These are phyloP conservation scores for Aaosphaeria arxii DNA, from an alignment of 2,329 filamentous ascomycete species.

Conservation along the genomic window DNA sequence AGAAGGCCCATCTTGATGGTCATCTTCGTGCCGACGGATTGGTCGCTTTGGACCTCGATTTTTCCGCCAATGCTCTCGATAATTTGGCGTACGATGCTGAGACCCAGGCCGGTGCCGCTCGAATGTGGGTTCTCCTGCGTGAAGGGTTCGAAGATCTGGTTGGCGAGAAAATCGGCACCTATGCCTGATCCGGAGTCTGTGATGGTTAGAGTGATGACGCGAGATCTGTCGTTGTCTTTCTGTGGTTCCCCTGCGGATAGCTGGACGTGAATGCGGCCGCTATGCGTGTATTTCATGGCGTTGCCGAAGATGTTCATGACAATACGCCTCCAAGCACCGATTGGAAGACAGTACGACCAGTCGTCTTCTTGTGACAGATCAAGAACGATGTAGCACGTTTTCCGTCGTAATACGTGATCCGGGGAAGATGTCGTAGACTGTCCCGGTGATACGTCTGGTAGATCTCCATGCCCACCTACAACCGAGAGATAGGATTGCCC, in stretches of 20 bases:
- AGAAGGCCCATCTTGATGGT: constrained; percentile 40
- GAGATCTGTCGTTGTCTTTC: constrained; percentile 3
- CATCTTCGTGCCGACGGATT: constrained; percentile 15
- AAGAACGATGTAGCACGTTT: constrained; percentile 23
- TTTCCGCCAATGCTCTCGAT: constrained; percentile 18
- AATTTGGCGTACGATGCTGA: constrained; percentile 22
- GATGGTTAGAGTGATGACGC: constrained; percentile 32
- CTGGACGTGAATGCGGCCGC: constrained; percentile 27
- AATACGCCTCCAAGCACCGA: constrained; percentile 32
- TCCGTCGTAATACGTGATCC: constrained; percentile 6
- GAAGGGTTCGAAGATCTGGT: constrained; percentile 32
- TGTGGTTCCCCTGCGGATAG: constrained; percentile 11
- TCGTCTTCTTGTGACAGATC: constrained; percentile 21
- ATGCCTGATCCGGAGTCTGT: constrained; percentile 34
- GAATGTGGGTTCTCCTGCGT: constrained; percentile 29
- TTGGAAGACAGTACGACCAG: constrained; percentile 45
- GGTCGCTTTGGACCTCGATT: constrained; percentile 17
- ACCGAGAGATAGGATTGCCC: constrained; percentile 28
- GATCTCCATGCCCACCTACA: neutral
- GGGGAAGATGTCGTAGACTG: neutral
- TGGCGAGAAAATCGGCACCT: constrained; percentile 28
- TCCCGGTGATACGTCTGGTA: neutral
- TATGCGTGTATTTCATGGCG: constrained; percentile 33
- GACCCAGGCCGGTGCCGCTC: constrained; percentile 19
- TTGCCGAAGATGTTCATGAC: constrained; percentile 39